Conservation (phyloP, 2,329 filamentous ascomycete genomes). For the Stagonosporopsis tanaceti region DNA sequence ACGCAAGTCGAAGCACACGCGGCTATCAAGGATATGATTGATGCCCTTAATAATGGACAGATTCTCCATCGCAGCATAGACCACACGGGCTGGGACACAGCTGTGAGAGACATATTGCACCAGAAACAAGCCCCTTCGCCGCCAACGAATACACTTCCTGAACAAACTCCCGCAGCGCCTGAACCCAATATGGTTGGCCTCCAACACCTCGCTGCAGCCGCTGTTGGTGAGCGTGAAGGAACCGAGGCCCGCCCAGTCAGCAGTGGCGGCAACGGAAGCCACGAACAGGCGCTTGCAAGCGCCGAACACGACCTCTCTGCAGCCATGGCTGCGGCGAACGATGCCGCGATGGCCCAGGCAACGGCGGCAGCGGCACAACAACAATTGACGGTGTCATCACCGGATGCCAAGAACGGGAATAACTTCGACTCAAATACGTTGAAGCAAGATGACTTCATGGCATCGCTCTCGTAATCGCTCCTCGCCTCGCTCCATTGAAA, state of each 20-base stretch:
- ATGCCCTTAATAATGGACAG: slow-evolving; percentile 42
- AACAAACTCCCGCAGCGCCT: slow-evolving; percentile 35
- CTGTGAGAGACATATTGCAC: slow-evolving; percentile 43
- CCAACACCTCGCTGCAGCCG: slow-evolving; percentile 50
- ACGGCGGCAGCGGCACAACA: slow-evolving; percentile 47
- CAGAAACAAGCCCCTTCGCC: slow-evolving; percentile 40
- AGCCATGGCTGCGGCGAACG: slow-evolving; percentile 48
- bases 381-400: slow-evolving; percentile 32
- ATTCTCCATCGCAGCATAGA: slow-evolving; percentile 43
- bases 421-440: slow-evolving; percentile 24
- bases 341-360: slow-evolving; percentile 46
- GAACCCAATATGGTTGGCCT: slow-evolving; percentile 50
- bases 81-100: slow-evolving; percentile 46
- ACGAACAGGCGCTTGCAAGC: slow-evolving; percentile 26
- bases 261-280: slow-evolving; percentile 33
- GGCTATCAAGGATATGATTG: slow-evolving; percentile 48
- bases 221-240: slow-evolving; percentile 48
- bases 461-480: slow-evolving; percentile 13
- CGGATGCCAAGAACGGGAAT: slow-evolving; percentile 25
- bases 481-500: background rate
- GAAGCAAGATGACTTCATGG: slow-evolving; percentile 20
- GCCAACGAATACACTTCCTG: slow-evolving; percentile 24
- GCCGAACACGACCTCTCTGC: slow-evolving; percentile 47
- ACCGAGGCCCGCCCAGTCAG: slow-evolving; percentile 38
- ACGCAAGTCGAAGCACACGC: slow-evolving; percentile 47